These are phyloP conservation scores for Hypoxylon sp. DNA, from an alignment of 2,329 filamentous ascomycete species.

Conservation along the genomic window DNA sequence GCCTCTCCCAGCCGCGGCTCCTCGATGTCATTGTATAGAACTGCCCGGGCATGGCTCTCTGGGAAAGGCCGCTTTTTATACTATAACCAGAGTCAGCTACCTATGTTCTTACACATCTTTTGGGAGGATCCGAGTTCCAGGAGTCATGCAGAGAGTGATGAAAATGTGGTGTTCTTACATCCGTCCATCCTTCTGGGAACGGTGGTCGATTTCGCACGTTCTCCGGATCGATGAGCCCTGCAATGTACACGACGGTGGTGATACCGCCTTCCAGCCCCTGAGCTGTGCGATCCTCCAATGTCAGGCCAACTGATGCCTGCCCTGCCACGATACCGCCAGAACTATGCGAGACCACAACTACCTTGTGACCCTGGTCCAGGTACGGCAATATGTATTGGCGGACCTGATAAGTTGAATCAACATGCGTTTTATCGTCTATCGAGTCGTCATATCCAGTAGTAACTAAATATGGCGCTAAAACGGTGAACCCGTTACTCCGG, in stretches of 20 bases:
- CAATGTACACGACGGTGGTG: constrained; percentile 33
- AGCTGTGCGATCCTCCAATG: constrained; percentile 26
- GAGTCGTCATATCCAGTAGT: constrained; percentile 27
- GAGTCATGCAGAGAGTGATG: not conserved
- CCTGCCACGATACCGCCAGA: constrained; percentile 34
- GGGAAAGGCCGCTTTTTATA: constrained; percentile 16
- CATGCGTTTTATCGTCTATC: constrained; percentile 24
- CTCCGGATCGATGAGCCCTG: constrained; percentile 20
- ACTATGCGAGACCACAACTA: constrained; percentile 41
- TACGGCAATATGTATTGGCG: constrained; percentile 17
- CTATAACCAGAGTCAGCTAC: constrained; percentile 4
- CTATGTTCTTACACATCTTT: not conserved
- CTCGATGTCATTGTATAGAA: constrained; percentile 21
- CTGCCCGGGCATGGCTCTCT: not conserved
- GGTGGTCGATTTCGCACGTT: not conserved
- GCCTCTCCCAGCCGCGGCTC: constrained; percentile 15
- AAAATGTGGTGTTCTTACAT: constrained; percentile 22
- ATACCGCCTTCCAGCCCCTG: constrained; percentile 36
- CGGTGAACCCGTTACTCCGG: constrained; percentile 16
- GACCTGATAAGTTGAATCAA: constrained; percentile 16
- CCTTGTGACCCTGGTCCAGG: constrained; percentile 24
- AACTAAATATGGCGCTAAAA: constrained; percentile 18
- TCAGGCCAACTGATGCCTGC: constrained; percentile 31
- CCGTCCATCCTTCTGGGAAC: constrained; percentile 19
- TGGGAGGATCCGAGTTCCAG: not conserved